Percentiles rank a stretch among this genome's conserved stretches.
These are phyloP conservation scores for Tetradesmus lagerheimii DNA, from an alignment of 139 green algal species.

Conservation along the genomic window DNA sequence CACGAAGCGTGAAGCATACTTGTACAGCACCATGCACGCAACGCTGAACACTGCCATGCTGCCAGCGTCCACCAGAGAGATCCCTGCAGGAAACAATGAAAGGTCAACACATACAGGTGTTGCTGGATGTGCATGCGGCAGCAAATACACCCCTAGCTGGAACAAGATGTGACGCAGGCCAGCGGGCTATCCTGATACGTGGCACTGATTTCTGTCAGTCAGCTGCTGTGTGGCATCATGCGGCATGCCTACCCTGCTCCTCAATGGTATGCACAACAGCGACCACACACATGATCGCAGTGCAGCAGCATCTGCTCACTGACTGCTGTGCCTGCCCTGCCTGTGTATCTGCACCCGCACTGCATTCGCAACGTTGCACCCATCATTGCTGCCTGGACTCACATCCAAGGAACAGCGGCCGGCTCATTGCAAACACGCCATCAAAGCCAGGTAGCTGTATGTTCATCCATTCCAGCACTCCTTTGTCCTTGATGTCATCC, in stretches of 20 bases:
- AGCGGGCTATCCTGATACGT: background rate
- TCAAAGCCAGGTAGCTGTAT: conserved; percentile 35
- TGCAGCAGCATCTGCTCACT: background rate
- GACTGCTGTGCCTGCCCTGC: background rate
- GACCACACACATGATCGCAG: background rate
- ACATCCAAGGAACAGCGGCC: conserved; percentile 52
- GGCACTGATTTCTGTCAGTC: background rate
- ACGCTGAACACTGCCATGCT: conserved; percentile 47
- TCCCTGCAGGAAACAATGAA: conserved; percentile 46
- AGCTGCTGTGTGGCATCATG: too few species aligned
- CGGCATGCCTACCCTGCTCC: too few species aligned
- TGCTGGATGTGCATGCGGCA: background rate
- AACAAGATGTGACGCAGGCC: background rate
- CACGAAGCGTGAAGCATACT: background rate
- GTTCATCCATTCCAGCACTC: conserved; percentile 58
- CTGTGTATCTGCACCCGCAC: background rate
- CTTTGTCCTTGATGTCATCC: conserved; percentile 53
- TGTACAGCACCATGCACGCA: conserved; percentile 38
- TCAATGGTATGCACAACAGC: too few species aligned
- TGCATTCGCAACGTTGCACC: too few species aligned
- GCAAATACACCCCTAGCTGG: background rate
- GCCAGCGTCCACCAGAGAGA: conserved; percentile 52
- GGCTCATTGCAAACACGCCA: conserved; percentile 33
- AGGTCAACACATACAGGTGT: too few species aligned
- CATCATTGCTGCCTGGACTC: background rate